Percentiles rank a stretch among this genome's conserved stretches.
Evolutionary conservation across 106 monocot genomes (phyloP).

Genomic region (Alisma plantagoaquatica): DNA sequence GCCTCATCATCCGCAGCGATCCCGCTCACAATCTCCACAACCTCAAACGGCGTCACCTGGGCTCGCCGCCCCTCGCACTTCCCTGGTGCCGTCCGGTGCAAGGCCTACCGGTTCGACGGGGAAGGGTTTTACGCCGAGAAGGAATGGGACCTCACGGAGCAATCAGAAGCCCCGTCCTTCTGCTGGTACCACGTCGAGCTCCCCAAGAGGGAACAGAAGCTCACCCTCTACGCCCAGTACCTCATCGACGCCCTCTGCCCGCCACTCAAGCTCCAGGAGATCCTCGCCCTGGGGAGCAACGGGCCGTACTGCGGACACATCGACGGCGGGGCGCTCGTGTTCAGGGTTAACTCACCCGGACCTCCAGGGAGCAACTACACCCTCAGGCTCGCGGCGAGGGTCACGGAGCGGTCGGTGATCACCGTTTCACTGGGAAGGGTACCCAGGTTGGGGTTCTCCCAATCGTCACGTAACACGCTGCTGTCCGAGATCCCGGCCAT

Average conservation of each 20-base stretch:
- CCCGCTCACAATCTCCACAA: no score
- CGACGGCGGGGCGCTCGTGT: slow-evolving; percentile 11
- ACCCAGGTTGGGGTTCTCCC: slow-evolving; percentile 13
- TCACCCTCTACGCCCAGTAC: slow-evolving; percentile 2
- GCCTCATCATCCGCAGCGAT: no score
- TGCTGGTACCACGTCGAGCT: slow-evolving; percentile 16
- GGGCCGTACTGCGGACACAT: slow-evolving; percentile 5
- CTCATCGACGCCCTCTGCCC: slow-evolving; percentile 8
- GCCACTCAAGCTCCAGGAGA: slow-evolving; percentile 12
- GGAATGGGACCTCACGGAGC: slow-evolving; percentile 4
- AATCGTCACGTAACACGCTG: no score
- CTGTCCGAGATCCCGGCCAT: slow-evolving; percentile 13
- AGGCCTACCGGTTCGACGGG: slow-evolving; percentile 7
- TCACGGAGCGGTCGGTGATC: slow-evolving; percentile 13
- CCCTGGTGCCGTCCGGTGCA: slow-evolving; percentile 5
- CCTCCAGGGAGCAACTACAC: slow-evolving; percentile 6
- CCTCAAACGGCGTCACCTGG: no score
- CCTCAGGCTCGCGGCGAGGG: slow-evolving; percentile 7
- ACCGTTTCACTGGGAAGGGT: slow-evolving; percentile 10
- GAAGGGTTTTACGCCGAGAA: background rate
- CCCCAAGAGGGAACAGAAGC: no score
- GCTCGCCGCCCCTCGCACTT: no score
- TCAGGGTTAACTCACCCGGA: slow-evolving; percentile 13
- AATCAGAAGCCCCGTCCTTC: background rate
- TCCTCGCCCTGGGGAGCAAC: slow-evolving; percentile 12